Percentiles rank a stretch among this genome's conserved stretches.
These are phyloP conservation scores for Vitis hybrid DNA, from an alignment of 177 flowering plant genomes.

Conservation along the genomic window DNA sequence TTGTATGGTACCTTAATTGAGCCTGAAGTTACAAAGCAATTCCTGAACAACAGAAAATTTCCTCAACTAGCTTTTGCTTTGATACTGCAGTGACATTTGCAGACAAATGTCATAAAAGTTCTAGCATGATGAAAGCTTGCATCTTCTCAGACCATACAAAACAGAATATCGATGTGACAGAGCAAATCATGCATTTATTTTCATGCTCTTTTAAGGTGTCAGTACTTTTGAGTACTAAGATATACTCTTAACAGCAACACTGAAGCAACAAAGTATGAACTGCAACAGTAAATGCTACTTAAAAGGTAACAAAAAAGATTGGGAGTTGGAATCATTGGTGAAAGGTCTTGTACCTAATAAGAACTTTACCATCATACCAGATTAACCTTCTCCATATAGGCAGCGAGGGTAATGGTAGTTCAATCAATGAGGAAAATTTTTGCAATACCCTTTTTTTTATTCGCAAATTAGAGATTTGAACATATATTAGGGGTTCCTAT, in stretches of 20 bases:
- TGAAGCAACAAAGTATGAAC: not conserved
- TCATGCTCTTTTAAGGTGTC: not conserved
- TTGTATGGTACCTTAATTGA: conserved; percentile 48
- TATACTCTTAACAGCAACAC: not conserved
- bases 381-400: not conserved
- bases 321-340: too few relatives aligned
- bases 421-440: not conserved
- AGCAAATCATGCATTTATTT: not conserved
- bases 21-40: conserved; percentile 36
- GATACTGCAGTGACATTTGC: conserved; percentile 78
- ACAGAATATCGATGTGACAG: conserved; percentile 1
- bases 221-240: not conserved
- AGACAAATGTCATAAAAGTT: conserved; percentile 50
- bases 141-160: conserved; percentile 23
- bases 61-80: conserved; percentile 66
- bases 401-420: not conserved
- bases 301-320: not conserved
- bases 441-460: not conserved
- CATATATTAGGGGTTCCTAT: too few relatives aligned
- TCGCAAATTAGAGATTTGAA: too few relatives aligned
- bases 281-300: not conserved
- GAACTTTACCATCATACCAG: not conserved
- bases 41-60: conserved; percentile 34
- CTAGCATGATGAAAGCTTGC: conserved; percentile 11
- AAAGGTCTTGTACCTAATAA: not conserved